Percentiles rank a stretch among this genome's conserved stretches.
Conservation (phyloP, 2,329 filamentous ascomycete genomes). For the Fusarium sublunatum region DNA sequence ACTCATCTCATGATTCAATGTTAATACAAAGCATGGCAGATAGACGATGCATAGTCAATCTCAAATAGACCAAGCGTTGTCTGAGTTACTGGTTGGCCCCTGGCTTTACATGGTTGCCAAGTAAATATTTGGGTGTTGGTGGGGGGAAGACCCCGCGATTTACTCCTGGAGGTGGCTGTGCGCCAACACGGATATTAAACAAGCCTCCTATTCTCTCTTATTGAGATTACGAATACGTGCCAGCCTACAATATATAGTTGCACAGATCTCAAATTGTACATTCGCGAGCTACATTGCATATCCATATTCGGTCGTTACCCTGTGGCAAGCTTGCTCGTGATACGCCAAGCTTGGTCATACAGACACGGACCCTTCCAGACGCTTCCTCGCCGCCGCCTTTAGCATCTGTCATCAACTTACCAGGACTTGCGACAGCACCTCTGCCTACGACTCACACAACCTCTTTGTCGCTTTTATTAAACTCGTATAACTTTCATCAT, state of each 20-base stretch:
- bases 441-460: conserved; percentile 42
- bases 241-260: background rate
- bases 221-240: background rate
- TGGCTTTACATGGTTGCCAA: conserved; percentile 4
- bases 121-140: conserved; percentile 3
- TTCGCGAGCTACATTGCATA: background rate
- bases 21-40: conserved; percentile 1
- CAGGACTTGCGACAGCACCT: conserved; percentile 44
- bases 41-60: conserved; percentile 1
- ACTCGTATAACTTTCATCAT: conserved; percentile 53
- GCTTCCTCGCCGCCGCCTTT: conserved; percentile 46
- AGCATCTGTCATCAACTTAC: conserved; percentile 38
- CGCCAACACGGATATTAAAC: background rate
- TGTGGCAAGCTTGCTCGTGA: conserved; percentile 13
- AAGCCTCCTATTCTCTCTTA: conserved; percentile 10
- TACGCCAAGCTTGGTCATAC: conserved; percentile 45
- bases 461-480: conserved; percentile 32
- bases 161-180: conserved; percentile 33
- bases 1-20: conserved; percentile 40
- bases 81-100: background rate
- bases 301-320: background rate
- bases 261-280: background rate
- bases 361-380: conserved; percentile 50
- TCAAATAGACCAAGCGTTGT: background rate
- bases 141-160: conserved; percentile 35